phyloP scores from a whole-genome alignment of 495 filamentous ascomycete genomes.

The Aspergillus egyptiacus region DNA sequence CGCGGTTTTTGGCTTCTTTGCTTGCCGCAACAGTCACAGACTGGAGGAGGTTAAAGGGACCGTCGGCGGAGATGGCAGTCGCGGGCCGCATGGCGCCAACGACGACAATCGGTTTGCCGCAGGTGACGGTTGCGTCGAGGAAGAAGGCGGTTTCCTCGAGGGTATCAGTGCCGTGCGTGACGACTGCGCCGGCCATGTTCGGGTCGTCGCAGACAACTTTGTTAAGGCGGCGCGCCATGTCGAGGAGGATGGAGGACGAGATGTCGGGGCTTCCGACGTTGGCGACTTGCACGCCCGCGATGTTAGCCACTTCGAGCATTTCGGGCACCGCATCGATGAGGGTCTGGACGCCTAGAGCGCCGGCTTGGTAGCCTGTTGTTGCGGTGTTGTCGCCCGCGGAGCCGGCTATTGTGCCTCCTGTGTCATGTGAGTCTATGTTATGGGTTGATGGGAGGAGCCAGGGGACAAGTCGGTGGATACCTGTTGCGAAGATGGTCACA shows the following conservation, averaged over 20 bases:
- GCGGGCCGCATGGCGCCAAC: slow-evolving; percentile 48
- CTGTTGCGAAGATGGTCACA: slow-evolving; percentile 47
- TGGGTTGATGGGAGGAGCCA: neutral
- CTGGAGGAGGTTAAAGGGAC: slow-evolving; percentile 45
- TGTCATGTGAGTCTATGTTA: neutral
- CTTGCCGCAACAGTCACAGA: slow-evolving; percentile 41
- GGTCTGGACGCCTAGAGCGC: slow-evolving; percentile 35
- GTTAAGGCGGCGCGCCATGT: slow-evolving; percentile 37
- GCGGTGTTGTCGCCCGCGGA: slow-evolving; percentile 35
- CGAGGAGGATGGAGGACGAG: slow-evolving; percentile 37
- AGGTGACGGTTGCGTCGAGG: slow-evolving; percentile 41
- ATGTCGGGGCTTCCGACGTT: slow-evolving; percentile 36
- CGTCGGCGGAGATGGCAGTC: slow-evolving; percentile 46
- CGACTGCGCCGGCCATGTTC: slow-evolving; percentile 38
- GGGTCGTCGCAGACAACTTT: slow-evolving; percentile 35
- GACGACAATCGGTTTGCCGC: slow-evolving; percentile 42
- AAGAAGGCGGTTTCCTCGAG: slow-evolving; percentile 49
- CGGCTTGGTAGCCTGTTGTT: slow-evolving; percentile 43
- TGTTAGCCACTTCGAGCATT: slow-evolving; percentile 41
- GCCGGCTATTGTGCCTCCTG: slow-evolving; percentile 45
- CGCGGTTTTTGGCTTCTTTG: slow-evolving; percentile 29
- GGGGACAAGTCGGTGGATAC: slow-evolving; percentile 4
- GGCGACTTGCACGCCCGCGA: slow-evolving; percentile 40
- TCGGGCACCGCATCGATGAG: slow-evolving; percentile 39
- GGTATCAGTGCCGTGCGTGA: slow-evolving; percentile 49